Evolutionary conservation across 1,139 yeast species (phyloP).

Genomic region (Blastobotrys ciferrii): DNA sequence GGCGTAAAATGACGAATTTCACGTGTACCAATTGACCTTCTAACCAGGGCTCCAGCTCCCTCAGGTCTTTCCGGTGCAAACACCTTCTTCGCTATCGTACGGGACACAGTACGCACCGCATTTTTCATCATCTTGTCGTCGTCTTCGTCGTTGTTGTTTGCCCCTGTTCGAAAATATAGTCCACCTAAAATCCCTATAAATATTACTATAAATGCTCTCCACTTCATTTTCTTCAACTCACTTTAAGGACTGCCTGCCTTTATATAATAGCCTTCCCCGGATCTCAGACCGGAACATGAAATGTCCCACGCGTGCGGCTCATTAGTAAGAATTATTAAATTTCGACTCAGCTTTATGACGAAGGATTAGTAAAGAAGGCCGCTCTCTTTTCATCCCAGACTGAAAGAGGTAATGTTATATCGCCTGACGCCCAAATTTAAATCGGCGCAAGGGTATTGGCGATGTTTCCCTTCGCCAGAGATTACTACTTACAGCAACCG

Average conservation of each 20-base stretch:
- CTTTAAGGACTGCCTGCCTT: no score
- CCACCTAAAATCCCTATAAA: not conserved
- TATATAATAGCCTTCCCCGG: no score
- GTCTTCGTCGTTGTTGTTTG: not conserved
- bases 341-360: no score
- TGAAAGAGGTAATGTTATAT: no score
- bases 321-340: no score
- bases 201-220: not conserved
- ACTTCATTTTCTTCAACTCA: not conserved
- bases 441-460: no score
- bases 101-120: conserved; percentile 20
- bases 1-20: conserved; percentile 74
- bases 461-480: no score
- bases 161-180: not conserved
- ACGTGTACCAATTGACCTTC: conserved; percentile 75
- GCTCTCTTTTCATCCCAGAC: no score
- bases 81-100: conserved; percentile 60
- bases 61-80: conserved; percentile 74
- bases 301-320: not conserved
- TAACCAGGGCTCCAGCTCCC: conserved; percentile 83
- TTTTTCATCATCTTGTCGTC: not conserved
- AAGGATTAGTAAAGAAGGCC: no score
- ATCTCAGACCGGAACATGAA: not conserved
- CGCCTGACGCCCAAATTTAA: no score
- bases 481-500: no score